Conservation (phyloP, 2,329 filamentous ascomycete genomes). For the Aaosphaeria arxii region DNA sequence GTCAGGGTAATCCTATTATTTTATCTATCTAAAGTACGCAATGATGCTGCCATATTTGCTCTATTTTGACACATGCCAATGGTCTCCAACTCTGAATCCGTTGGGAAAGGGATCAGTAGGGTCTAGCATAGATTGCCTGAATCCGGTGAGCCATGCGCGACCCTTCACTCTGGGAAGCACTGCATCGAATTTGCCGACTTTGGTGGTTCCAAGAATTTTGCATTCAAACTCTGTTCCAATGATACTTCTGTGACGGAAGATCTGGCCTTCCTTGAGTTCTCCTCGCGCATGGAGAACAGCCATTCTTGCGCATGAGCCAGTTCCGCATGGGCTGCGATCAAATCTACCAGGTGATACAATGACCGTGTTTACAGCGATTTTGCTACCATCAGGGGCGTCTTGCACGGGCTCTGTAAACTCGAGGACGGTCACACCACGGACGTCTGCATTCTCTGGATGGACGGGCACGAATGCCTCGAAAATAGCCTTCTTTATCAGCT, state of each 20-base stretch:
- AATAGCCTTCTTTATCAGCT: neutral
- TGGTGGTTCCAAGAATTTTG: conserved; percentile 37
- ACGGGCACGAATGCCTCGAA: neutral
- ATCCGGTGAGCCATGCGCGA: conserved; percentile 46
- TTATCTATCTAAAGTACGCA: neutral
- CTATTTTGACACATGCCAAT: conserved; percentile 9
- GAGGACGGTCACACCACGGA: neutral
- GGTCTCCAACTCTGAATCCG: conserved; percentile 40
- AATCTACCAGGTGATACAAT: conserved; percentile 47
- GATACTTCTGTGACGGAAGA: conserved; percentile 41
- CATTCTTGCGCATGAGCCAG: conserved; percentile 44
- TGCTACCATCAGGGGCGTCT: conserved; percentile 9
- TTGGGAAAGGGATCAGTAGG: conserved; percentile 44
- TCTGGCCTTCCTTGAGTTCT: conserved; percentile 35
- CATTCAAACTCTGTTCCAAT: conserved; percentile 44
- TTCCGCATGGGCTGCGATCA: conserved; percentile 48
- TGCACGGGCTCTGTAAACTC: neutral
- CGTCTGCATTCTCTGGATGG: neutral
- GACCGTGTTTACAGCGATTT: conserved; percentile 39
- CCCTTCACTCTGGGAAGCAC: conserved; percentile 44
- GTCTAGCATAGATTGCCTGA: conserved; percentile 45
- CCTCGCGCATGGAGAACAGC: conserved; percentile 45
- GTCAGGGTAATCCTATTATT: no score
- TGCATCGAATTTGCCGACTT: conserved; percentile 40
- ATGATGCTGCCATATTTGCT: neutral